Evolutionary conservation across 2,329 filamentous ascomycete genomes (phyloP).

Genomic region (Fonsecaea erecta): DNA sequence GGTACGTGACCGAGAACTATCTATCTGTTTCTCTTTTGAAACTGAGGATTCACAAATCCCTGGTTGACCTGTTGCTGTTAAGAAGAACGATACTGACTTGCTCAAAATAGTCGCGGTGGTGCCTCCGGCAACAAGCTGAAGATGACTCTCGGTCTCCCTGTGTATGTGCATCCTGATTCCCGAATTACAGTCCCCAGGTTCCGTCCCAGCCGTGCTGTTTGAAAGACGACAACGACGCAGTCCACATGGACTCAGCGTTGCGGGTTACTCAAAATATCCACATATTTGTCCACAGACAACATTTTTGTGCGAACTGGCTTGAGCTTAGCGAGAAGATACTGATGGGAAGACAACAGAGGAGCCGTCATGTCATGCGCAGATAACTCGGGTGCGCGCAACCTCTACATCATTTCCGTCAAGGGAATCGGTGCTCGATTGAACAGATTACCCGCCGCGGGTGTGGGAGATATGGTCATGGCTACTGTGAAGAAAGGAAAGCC

Average conservation of each 20-base stretch:
- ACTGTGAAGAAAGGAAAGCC: conserved; percentile 99
- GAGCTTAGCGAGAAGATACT: conserved; percentile 3
- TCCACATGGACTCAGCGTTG: background rate
- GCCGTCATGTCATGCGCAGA: conserved; percentile 99
- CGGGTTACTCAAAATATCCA: background rate
- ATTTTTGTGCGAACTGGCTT: background rate
- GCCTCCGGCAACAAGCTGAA: conserved; percentile 99
- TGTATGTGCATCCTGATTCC: conserved; percentile 69
- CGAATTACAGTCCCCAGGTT: conserved; percentile 1
- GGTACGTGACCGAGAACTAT: conserved; percentile 26
- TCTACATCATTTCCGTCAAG: conserved; percentile 99
- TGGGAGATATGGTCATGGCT: conserved; percentile 99
- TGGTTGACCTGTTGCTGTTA: background rate
- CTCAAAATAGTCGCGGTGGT: conserved; percentile 67
- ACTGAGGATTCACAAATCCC: background rate
- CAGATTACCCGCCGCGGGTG: conserved; percentile 94
- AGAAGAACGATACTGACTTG: conserved; percentile 8
- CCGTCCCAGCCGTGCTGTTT: background rate
- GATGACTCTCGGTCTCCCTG: conserved; percentile 99
- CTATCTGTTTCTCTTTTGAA: background rate
- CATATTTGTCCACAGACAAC: background rate
- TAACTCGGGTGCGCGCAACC: conserved; percentile 97
- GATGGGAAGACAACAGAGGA: conserved; percentile 66
- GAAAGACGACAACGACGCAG: conserved; percentile 7
- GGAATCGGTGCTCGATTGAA: conserved; percentile 97